Base-by-base conservation (phyloP, 2,329 filamentous ascomycete genomes). In the Xylaria sp. region DNA sequence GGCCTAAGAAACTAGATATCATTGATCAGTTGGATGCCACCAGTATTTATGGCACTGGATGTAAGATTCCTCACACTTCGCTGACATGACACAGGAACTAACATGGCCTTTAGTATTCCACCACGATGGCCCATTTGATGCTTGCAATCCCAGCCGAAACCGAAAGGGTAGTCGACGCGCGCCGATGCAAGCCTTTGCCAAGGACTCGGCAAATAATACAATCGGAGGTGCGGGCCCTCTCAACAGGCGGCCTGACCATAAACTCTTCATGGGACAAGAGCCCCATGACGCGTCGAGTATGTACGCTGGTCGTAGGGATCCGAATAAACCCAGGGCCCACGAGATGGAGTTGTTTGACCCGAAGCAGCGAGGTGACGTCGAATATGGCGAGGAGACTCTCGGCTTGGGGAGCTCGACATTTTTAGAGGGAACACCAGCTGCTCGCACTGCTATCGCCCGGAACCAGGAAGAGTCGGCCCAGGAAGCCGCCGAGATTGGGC, bases 11-110 rank as follows among this genome's bases (percentile, higher is more conserved):
- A 72, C 81, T 98, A 72, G 96, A 99, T 78, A 87, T 98, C 53
- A 98, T 99, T 76, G 96, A 99, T 82, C 95, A 97, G 79, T 84
- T 99, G 72, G 96, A 98, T 82, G 94, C 96, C 70, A 97, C 94
- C 4, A 94, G 94, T 79, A 97, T 98, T 74, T 97, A 97, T 77
- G 95, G 96, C 65, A 93, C 92, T 75, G 94, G 95, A 81, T 84
- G 93, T 97, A 84, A 82, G 93, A 89, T 56, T 28, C 4, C 9
- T n/a, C 34, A 50, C 9, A 45, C 69, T 32, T 67, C 20, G 3
- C 25, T 28, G 20, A 8, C 12, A 13, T 8, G 60, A 48, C 48
- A 55, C 12, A 43, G 3, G 43, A 20, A 23, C 63, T 63, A 58
- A 70, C 68, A 64, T 8, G 52, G 7, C 32, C 28, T 15, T 13